Percentiles rank a stretch among this genome's conserved stretches.
These are phyloP conservation scores for Metarhizium guizhouense DNA, from an alignment of 2,329 filamentous ascomycete species.

Conservation along the genomic window DNA sequence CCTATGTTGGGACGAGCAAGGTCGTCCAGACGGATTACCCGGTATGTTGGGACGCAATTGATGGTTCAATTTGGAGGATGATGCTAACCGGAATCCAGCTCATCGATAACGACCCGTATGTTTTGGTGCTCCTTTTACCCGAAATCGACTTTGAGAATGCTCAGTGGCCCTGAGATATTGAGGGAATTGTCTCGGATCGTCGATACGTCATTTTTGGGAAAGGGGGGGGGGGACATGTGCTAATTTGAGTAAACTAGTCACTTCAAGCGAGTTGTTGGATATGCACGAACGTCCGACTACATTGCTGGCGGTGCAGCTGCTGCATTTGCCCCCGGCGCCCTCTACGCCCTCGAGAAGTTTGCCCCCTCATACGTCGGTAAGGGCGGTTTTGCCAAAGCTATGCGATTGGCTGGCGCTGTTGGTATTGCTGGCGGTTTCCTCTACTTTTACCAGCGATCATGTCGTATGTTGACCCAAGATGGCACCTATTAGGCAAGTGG, in stretches of 20 bases:
- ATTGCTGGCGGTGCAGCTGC: constrained; percentile 58
- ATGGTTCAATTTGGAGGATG: constrained; percentile 10
- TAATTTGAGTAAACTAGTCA: constrained; percentile 50
- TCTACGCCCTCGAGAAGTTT: constrained; percentile 73
- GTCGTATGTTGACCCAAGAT: constrained; percentile 47
- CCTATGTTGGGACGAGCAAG: constrained; percentile 50
- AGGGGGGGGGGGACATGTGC: not conserved
- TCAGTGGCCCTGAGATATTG: not conserved
- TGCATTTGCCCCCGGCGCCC: constrained; percentile 62
- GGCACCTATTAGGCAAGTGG: not conserved
- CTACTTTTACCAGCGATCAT: constrained; percentile 75
- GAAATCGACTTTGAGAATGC: not conserved
- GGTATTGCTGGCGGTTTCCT: constrained; percentile 73
- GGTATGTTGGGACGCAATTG: constrained; percentile 44
- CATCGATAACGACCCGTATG: constrained; percentile 97
- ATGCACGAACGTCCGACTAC: constrained; percentile 83
- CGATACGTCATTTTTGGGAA: not conserved
- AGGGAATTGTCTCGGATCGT: not conserved
- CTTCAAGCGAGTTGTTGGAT: constrained; percentile 79
- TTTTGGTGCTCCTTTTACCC: constrained; percentile 6
- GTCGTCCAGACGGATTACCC: constrained; percentile 75
- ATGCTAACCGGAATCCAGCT: constrained; percentile 50
- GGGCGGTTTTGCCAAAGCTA: constrained; percentile 71
- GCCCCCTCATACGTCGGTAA: constrained; percentile 78
- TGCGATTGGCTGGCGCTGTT: constrained; percentile 69